Evolutionary conservation across 2,329 filamentous ascomycete species (phyloP), one percentile per base, ranked within the genome.

Genomic region (Epichloe scottii): DNA sequence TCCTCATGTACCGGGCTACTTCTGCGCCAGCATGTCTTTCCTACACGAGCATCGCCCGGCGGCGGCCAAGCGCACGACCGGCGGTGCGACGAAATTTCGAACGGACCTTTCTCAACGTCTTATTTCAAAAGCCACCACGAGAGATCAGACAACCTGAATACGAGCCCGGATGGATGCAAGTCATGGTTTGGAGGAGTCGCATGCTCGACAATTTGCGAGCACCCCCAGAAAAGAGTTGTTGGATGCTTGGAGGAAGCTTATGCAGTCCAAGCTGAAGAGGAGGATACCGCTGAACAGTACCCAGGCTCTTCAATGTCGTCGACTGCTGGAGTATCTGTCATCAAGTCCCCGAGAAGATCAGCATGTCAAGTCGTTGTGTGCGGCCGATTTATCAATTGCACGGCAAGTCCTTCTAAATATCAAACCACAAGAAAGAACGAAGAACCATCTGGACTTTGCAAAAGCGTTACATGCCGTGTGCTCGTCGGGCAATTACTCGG

Each of bases 161-260:
- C 54, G 85, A 82, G 60, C 85, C 80, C 0, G 89, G 89, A 49
- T 78, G 89, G 60, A 79, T 81, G 56, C 77, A 76, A 15, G 79
- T 95, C 69, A 77, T 86, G 59, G 77, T 86, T 53, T 77, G 88
- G 64, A 72, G 78, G 49, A 78, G 79, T 57, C 77, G 80, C 54
- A 70, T 83, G 57, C 73, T 77, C 48, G 76, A 86, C 51, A 75
- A 78, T 48, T 72, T 82, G 37, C 78, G 88, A 35, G 77, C 80
- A 10, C 89, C 87, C 66, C 78, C 0, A 69, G 73, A 3, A 64
- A 73, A n/a, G 79, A 86, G 35, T 70, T 95, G 2, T 66, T 79
- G 0, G 71, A 77, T 37, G 87, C 85, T 5, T 83, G 86, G 64
- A 73, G 70, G 51, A 68, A 73, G 10, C 82, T 90, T 56, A 82